Conservation (phyloP, 2,329 filamentous ascomycete genomes). For the Trichoderma aggressivum region DNA sequence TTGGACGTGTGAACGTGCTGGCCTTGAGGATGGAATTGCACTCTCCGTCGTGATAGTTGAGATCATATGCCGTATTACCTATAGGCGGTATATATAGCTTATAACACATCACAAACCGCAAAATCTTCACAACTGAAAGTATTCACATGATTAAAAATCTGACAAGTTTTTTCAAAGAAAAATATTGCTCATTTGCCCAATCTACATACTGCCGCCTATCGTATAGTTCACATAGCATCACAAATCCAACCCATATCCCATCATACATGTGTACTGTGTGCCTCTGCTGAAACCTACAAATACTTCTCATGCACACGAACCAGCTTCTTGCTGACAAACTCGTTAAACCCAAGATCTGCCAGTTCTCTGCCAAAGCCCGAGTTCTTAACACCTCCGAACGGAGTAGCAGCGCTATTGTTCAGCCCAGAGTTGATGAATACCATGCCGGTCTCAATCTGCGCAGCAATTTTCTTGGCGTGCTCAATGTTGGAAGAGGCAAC, state of each 20-base stretch:
- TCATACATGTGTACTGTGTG: background rate
- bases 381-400: conserved; percentile 28
- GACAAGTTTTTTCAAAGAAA: background rate
- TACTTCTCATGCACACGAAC: conserved; percentile 5
- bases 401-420: conserved; percentile 25
- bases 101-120: background rate
- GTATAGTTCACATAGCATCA: background rate
- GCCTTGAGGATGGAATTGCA: background rate
- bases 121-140: background rate
- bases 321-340: conserved; percentile 14
- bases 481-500: conserved; percentile 54
- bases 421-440: conserved; percentile 37
- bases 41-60: background rate
- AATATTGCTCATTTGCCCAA: background rate
- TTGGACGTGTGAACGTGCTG: background rate
- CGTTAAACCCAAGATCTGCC: background rate
- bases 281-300: background rate
- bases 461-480: conserved; percentile 37
- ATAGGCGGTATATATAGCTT: background rate
- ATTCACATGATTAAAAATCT: background rate
- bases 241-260: background rate
- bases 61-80: background rate
- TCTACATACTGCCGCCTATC: background rate
- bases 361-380: conserved; percentile 4
- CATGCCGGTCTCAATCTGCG: conserved; percentile 53